Conservation (phyloP, 257 asterid genomes). For the Gentiana straminea region DNA sequence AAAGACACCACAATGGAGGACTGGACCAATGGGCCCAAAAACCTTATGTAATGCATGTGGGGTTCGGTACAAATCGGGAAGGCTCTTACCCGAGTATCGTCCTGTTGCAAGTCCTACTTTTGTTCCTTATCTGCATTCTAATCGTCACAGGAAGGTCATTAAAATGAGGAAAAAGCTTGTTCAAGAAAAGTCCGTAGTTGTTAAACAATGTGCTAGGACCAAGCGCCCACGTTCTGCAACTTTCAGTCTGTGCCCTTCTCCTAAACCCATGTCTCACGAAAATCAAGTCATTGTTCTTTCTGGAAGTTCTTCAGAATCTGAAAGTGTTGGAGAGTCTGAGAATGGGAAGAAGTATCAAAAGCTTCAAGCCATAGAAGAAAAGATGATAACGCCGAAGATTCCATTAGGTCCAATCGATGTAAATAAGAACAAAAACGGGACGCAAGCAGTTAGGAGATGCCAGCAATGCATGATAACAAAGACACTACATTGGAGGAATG, state of each 20-base stretch:
- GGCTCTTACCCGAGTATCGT: slow-evolving; percentile 41
- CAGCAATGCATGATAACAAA: slow-evolving; percentile 47
- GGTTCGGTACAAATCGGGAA: slow-evolving; percentile 43
- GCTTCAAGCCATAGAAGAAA: slow-evolving; percentile 23
- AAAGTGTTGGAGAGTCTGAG: slow-evolving; percentile 27
- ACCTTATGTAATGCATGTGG: slow-evolving; percentile 57
- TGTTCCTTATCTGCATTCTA: slow-evolving; percentile 36
- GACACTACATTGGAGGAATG: slow-evolving; percentile 59
- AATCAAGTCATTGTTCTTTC: slow-evolving; percentile 27
- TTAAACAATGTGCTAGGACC: slow-evolving; percentile 60
- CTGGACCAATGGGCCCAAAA: slow-evolving; percentile 50
- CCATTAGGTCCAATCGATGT: slow-evolving; percentile 14
- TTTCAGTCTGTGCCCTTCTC: slow-evolving; percentile 42
- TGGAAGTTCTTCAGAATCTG: slow-evolving; percentile 23
- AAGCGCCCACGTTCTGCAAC: slow-evolving; percentile 71
- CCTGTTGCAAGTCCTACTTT: slow-evolving; percentile 53
- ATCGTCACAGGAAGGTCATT: slow-evolving; percentile 44
- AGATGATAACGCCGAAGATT: slow-evolving; percentile 27
- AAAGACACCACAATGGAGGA: slow-evolving; percentile 53
- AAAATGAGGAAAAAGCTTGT: slow-evolving; percentile 32
- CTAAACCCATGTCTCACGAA: slow-evolving; percentile 24
- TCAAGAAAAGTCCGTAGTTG: slow-evolving; percentile 27
- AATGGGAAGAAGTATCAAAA: slow-evolving; percentile 18
- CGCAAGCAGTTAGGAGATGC: slow-evolving; percentile 44
- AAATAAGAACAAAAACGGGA: slow-evolving; percentile 11